phyloP scores from a whole-genome alignment of 148 eudicot species.

The Rhododendron williamsianum region DNA sequence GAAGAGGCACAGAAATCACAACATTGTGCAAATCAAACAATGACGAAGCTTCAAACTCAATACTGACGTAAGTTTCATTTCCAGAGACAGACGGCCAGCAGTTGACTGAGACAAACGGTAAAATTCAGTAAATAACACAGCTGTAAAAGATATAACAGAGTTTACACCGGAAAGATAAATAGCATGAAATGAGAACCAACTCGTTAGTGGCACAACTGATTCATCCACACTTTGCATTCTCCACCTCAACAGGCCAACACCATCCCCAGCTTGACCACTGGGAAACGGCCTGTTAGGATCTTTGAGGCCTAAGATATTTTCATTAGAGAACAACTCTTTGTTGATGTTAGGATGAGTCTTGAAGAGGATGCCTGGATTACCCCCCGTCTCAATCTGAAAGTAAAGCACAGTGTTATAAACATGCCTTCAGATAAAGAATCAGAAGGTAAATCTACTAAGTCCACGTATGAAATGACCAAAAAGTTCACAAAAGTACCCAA shows the following conservation, averaged over 20 bases:
- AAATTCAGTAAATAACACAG: neutral
- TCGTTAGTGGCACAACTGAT: conserved; percentile 80
- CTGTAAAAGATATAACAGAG: neutral
- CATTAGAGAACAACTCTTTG: conserved; percentile 69
- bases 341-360: conserved; percentile 96
- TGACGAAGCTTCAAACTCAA: conserved; percentile 91
- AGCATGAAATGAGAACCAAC: conserved; percentile 38
- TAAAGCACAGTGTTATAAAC: conserved; percentile 6
- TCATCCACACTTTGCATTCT: conserved; percentile 94
- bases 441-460: neutral
- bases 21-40: conserved; percentile 88
- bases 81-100: conserved; percentile 99
- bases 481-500: neutral
- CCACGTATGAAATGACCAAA: neutral
- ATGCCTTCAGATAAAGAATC: neutral
- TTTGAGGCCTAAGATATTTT: conserved; percentile 86
- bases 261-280: conserved; percentile 73
- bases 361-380: conserved; percentile 65
- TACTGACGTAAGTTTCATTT: conserved; percentile 81
- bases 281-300: conserved; percentile 95
- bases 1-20: conserved; percentile 93
- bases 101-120: conserved; percentile 55
- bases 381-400: conserved; percentile 76
- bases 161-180: neutral
- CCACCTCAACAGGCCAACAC: conserved; percentile 88